Conservation (phyloP, 495 filamentous ascomycete species). For the Lophiotrema nucula region DNA sequence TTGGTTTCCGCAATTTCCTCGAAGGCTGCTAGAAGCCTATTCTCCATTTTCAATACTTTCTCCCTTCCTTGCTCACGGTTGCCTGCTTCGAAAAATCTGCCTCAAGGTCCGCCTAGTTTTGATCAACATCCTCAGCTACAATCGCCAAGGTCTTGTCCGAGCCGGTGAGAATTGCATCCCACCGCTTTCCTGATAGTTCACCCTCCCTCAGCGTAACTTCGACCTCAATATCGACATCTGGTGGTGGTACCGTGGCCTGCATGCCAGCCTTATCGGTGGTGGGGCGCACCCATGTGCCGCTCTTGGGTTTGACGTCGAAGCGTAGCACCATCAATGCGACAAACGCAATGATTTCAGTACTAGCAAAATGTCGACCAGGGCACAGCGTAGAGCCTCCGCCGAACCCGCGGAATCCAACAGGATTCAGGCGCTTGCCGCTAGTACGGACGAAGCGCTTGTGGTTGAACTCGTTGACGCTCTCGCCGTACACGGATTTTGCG, state of each 20-base stretch:
- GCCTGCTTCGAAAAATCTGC: too few species aligned
- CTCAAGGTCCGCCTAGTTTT: too few species aligned
- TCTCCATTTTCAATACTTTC: too few species aligned
- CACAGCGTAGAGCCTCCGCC: constrained; percentile 29
- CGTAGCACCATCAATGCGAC: constrained; percentile 24
- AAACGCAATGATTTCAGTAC: constrained; percentile 25
- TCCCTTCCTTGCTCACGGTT: too few species aligned
- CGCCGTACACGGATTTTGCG: constrained; percentile 12
- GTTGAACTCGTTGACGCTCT: constrained; percentile 22
- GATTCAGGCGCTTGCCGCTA: constrained; percentile 12
- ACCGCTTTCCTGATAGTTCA: constrained; percentile 4
- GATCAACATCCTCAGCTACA: constrained; percentile 4
- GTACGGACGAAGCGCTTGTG: constrained; percentile 22
- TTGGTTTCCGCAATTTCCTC: too few species aligned
- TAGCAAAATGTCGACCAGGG: constrained; percentile 30
- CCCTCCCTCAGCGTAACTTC: not conserved
- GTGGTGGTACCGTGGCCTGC: constrained; percentile 8
- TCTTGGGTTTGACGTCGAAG: constrained; percentile 14
- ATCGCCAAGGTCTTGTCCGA: constrained; percentile 7
- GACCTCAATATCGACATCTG: constrained; percentile 14
- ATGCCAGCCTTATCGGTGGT: constrained; percentile 17
- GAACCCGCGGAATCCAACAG: constrained; percentile 23
- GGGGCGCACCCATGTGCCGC: constrained; percentile 13
- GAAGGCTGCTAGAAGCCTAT: too few species aligned
- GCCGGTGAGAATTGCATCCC: constrained; percentile 12